phyloP scores from a whole-genome alignment of 495 filamentous ascomycete genomes.

The Daldinia concentrica region DNA sequence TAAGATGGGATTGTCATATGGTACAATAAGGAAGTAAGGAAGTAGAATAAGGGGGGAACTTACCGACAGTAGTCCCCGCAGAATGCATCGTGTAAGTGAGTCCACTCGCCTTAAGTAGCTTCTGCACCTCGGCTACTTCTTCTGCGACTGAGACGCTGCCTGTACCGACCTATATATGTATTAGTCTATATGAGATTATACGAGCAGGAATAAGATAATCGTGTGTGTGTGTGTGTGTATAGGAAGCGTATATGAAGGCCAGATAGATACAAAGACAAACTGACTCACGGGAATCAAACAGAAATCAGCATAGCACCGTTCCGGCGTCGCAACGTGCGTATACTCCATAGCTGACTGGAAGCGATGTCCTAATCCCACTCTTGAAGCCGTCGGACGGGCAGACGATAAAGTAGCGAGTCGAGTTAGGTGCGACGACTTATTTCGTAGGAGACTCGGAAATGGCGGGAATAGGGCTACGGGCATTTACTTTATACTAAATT shows the following conservation, averaged over 20 bases:
- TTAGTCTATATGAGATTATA: no score
- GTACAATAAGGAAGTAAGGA: background rate
- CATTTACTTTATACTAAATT: background rate
- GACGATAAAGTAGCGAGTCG: background rate
- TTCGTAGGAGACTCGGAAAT: background rate
- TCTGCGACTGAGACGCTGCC: constrained; percentile 80
- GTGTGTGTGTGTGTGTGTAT: no score
- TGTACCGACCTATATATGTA: constrained; percentile 74
- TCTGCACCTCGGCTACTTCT: constrained; percentile 89
- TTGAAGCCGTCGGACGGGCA: background rate
- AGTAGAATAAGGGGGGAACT: constrained; percentile 43
- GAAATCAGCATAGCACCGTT: constrained; percentile 78
- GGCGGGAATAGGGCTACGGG: background rate
- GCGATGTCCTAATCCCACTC: background rate
- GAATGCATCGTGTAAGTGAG: constrained; percentile 89
- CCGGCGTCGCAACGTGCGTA: constrained; percentile 66
- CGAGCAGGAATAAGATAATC: no score
- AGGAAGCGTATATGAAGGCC: no score
- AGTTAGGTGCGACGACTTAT: background rate
- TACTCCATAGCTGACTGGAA: constrained; percentile 46
- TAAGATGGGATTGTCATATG: no score
- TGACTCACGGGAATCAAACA: constrained; percentile 76
- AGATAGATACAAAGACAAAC: no score
- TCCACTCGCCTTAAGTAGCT: constrained; percentile 80
- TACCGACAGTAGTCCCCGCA: constrained; percentile 91